These are phyloP conservation scores for Yamadazyma oceani DNA, from an alignment of 1,139 yeast genomes.

Conservation along the genomic window DNA sequence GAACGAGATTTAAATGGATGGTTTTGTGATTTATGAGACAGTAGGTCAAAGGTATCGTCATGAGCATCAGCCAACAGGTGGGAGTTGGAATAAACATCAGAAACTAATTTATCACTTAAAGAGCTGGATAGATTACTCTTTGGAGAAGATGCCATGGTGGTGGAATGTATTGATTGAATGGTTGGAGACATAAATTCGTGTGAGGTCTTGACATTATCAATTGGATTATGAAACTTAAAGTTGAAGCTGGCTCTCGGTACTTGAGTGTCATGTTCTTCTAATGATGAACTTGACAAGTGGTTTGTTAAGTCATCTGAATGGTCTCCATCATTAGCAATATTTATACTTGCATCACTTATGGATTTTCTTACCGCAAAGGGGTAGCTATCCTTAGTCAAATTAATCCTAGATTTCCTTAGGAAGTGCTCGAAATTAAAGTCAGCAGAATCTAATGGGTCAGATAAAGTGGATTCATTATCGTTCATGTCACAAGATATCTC, in stretches of 20 bases:
- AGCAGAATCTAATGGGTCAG: constrained; percentile 8
- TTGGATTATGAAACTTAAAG: constrained; percentile 41
- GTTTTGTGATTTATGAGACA: too few relatives aligned
- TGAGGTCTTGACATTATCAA: constrained; percentile 26
- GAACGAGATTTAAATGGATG: neutral
- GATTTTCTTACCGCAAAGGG: constrained; percentile 32
- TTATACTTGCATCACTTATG: constrained; percentile 16
- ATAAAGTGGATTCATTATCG: constrained; percentile 17
- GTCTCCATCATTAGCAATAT: neutral
- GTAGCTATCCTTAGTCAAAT: constrained; percentile 29
- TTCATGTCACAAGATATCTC: constrained; percentile 8
- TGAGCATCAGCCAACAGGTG: too few relatives aligned
- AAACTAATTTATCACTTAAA: neutral
- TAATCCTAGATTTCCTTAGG: constrained; percentile 35
- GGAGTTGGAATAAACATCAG: constrained; percentile 1
- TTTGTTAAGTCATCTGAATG: neutral
- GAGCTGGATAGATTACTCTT: neutral
- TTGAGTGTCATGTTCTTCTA: neutral
- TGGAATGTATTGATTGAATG: constrained; percentile 27
- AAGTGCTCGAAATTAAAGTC: constrained; percentile 30
- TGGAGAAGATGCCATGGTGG: constrained; percentile 4
- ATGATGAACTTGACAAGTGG: neutral
- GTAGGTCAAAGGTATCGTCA: too few relatives aligned
- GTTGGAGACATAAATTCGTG: constrained; percentile 28
- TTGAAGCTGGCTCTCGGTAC: constrained; percentile 1